Evolutionary conservation across 75 land plant genomes (phyloP).

Genomic region (Ceratopteris richardii): DNA sequence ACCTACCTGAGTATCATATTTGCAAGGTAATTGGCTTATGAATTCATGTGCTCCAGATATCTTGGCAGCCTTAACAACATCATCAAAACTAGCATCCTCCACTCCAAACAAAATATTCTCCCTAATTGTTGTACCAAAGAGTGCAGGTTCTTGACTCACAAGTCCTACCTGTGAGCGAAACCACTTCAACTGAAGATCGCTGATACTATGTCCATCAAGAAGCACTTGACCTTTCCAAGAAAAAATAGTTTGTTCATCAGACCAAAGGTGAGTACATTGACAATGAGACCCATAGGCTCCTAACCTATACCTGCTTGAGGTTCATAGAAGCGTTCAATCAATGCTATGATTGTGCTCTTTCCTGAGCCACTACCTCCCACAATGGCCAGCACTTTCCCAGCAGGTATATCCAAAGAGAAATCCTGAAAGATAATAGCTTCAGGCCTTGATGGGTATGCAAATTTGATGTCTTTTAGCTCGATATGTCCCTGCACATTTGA

Average conservation of each 20-base stretch:
- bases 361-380: conserved; percentile 81
- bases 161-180: conserved; percentile 45
- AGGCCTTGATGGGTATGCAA: conserved; percentile 59
- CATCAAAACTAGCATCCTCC: conserved; percentile 41
- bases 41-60: conserved; percentile 62
- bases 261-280: too few species aligned
- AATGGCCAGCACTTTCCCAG: conserved; percentile 59
- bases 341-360: conserved; percentile 55
- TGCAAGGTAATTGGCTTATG: conserved; percentile 45
- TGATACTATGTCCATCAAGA: conserved; percentile 48
- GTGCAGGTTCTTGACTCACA: conserved; percentile 65
- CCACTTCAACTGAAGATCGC: conserved; percentile 30
- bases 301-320: conserved; percentile 42
- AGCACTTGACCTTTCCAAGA: conserved; percentile 20
- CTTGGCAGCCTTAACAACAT: conserved; percentile 44
- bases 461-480: conserved; percentile 43
- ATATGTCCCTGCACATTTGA: conserved; percentile 37
- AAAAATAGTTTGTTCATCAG: too few species aligned
- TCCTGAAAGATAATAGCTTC: conserved; percentile 40
- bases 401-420: conserved; percentile 31
- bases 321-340: conserved; percentile 66
- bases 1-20: conserved; percentile 55
- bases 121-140: conserved; percentile 56
- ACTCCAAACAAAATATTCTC: conserved; percentile 65
- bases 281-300: too few species aligned